These are phyloP conservation scores for Fusarium azukiicola DNA, from an alignment of 2,329 filamentous ascomycete genomes.

Conservation along the genomic window DNA sequence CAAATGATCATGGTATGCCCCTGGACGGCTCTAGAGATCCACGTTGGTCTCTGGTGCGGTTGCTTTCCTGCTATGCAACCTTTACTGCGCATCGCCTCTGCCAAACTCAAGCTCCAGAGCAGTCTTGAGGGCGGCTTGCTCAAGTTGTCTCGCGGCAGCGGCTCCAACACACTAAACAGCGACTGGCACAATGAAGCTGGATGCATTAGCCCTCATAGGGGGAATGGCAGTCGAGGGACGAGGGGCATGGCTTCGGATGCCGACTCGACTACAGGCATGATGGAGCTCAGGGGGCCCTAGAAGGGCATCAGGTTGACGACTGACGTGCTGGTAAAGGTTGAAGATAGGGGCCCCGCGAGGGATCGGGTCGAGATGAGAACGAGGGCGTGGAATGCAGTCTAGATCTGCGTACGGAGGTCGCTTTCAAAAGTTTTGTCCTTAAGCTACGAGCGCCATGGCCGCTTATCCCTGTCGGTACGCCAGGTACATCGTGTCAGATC, in stretches of 20 bases:
- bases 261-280: constrained; percentile 38
- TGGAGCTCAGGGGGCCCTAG: constrained; percentile 41
- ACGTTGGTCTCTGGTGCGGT: constrained; percentile 67
- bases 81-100: constrained; percentile 56
- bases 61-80: constrained; percentile 67
- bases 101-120: constrained; percentile 35
- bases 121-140: constrained; percentile 43
- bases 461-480: too few relatives aligned
- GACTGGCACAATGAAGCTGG: constrained; percentile 40
- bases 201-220: constrained; percentile 37
- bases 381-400: constrained; percentile 46
- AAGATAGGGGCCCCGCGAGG: constrained; percentile 37
- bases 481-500: too few relatives aligned
- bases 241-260: constrained; percentile 32
- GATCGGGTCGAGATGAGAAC: constrained; percentile 42
- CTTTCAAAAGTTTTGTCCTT: too few relatives aligned
- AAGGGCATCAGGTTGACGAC: constrained; percentile 47
- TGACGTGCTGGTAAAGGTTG: constrained; percentile 47
- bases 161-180: constrained; percentile 29
- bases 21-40: constrained; percentile 66
- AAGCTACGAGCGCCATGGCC: too few relatives aligned
- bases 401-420: not conserved
- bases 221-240: constrained; percentile 11
- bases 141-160: constrained; percentile 46
- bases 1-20: constrained; percentile 60